phyloP scores from a whole-genome alignment of 2,329 filamentous ascomycete species.

The Dothideomycetes sp. region DNA sequence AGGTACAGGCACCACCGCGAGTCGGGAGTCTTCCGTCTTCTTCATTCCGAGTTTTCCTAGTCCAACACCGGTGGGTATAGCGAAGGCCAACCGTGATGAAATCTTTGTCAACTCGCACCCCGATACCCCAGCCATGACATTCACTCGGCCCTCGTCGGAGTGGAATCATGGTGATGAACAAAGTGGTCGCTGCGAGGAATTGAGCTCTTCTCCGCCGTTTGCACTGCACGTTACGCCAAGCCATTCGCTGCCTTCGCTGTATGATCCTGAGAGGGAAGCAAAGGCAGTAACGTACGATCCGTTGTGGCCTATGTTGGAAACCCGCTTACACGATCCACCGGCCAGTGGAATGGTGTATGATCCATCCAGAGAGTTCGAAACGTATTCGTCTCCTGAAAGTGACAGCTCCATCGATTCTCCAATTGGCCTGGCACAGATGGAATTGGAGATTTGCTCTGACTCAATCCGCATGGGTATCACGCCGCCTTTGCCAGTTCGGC shows the following conservation, averaged over 20 bases:
- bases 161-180: neutral
- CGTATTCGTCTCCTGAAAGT: constrained; percentile 6
- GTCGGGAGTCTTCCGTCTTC: constrained; percentile 15
- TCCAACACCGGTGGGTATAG: constrained; percentile 12
- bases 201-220: constrained; percentile 4
- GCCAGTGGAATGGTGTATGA: constrained; percentile 16
- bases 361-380: constrained; percentile 11
- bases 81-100: no score
- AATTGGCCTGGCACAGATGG: constrained; percentile 5
- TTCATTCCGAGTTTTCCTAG: constrained; percentile 27
- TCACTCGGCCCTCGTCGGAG: constrained; percentile 10
- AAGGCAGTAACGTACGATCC: constrained; percentile 16
- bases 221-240: constrained; percentile 5
- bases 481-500: no score
- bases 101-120: neutral
- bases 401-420: constrained; percentile 5
- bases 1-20: neutral
- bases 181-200: constrained; percentile 4
- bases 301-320: constrained; percentile 13
- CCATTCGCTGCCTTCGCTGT: neutral
- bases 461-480: neutral
- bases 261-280: neutral
- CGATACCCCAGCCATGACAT: constrained; percentile 5
- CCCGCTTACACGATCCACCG: neutral
- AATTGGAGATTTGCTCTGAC: constrained; percentile 1